Percentiles rank a stretch among this genome's conserved stretches.
These are phyloP conservation scores for Nepenthes mirabilis DNA, from an alignment of 148 eudicot species.

Conservation along the genomic window DNA sequence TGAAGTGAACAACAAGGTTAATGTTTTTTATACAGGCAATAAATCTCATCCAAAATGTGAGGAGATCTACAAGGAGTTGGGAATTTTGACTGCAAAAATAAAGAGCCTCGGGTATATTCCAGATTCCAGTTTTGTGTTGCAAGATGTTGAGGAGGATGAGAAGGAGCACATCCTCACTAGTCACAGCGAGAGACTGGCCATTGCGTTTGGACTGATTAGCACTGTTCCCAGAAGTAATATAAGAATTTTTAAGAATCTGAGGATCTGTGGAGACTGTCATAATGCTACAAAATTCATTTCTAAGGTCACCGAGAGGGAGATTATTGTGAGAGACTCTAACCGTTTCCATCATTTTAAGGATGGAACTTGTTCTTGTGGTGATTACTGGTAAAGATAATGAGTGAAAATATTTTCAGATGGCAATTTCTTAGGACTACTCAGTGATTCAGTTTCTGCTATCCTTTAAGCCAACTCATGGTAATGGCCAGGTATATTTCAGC, in stretches of 20 bases:
- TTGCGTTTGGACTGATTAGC: conserved; percentile 48
- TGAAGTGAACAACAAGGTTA: conserved; percentile 37
- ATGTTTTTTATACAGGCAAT: conserved; percentile 56
- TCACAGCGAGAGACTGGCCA: conserved; percentile 71
- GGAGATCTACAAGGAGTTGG: conserved; percentile 38
- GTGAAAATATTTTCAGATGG: neutral
- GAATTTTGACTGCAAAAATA: conserved; percentile 28
- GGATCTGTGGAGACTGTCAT: conserved; percentile 79
- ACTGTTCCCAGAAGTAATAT: conserved; percentile 43
- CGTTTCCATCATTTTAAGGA: conserved; percentile 75
- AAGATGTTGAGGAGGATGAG: conserved; percentile 79
- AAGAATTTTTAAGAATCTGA: conserved; percentile 52
- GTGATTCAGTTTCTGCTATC: no score
- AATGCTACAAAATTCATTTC: conserved; percentile 52
- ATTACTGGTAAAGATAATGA: conserved; percentile 33
- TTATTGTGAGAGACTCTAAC: conserved; percentile 69
- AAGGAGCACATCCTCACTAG: conserved; percentile 53
- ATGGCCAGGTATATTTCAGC: no score
- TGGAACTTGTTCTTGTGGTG: conserved; percentile 65
- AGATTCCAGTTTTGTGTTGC: conserved; percentile 49
- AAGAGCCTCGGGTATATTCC: conserved; percentile 58
- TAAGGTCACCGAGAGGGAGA: conserved; percentile 44
- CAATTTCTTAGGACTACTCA: no score
- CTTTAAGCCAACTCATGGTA: no score
- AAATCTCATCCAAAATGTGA: conserved; percentile 45